A percentile compares a stretch with the other conserved stretches of the same genome.
Conservation (phyloP, 139 green algal genomes). For the Haematococcus sp. region DNA sequence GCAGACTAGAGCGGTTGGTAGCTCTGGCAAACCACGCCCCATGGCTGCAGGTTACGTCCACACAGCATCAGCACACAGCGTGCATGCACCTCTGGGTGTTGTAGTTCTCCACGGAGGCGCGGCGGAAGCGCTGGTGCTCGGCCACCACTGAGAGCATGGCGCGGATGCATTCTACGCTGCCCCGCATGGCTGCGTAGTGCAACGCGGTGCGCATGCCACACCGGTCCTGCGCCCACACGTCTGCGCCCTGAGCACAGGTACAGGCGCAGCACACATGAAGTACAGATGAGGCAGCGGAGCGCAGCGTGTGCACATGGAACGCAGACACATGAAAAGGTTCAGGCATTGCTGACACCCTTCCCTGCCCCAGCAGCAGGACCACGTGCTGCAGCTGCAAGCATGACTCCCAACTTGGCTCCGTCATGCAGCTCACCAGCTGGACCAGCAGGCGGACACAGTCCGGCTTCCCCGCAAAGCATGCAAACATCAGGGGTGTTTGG, state of each 20-base stretch:
- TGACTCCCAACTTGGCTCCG: no score
- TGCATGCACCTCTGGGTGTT: background rate
- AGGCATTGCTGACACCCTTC: background rate
- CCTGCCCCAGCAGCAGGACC: background rate
- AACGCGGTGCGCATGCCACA: conserved; percentile 28
- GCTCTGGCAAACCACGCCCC: background rate
- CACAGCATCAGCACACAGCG: no score
- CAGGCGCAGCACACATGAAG: background rate
- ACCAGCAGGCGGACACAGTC: conserved; percentile 16
- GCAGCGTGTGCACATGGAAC: background rate
- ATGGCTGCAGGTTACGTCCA: no score
- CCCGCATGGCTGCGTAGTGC: conserved; percentile 32
- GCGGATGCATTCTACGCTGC: background rate
- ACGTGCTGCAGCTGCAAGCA: no score
- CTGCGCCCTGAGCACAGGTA: conserved; percentile 22
- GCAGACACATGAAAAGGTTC: background rate
- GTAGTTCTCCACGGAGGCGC: background rate
- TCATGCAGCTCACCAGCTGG: no score
- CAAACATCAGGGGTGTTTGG: conserved; percentile 28
- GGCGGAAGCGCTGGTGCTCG: background rate
- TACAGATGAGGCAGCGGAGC: background rate
- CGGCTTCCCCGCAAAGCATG: background rate
- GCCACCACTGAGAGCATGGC: background rate
- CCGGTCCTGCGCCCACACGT: conserved; percentile 30
- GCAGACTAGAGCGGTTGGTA: background rate